phyloP scores from a whole-genome alignment of 306 rosid genomes.

The Quercus agrifolia region DNA sequence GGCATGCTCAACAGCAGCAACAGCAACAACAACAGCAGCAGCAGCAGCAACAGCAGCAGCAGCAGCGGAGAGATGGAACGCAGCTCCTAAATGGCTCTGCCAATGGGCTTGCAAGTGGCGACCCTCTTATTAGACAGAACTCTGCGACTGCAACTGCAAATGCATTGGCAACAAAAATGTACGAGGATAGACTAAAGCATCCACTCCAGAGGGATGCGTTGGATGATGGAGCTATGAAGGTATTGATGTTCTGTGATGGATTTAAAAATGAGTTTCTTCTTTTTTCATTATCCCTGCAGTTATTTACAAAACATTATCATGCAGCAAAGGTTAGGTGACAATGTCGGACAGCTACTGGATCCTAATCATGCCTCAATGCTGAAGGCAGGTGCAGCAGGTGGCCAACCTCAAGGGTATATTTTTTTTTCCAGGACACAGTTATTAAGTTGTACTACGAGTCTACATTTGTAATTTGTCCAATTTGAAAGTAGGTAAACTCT shows the following conservation, averaged over 20 bases:
- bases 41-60: constrained; percentile 20
- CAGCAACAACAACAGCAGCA: not conserved
- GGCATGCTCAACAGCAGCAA: constrained; percentile 45
- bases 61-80: constrained; percentile 37
- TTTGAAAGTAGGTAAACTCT: constrained; percentile 20
- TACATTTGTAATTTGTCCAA: constrained; percentile 7
- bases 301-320: constrained; percentile 16
- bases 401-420: constrained; percentile 60
- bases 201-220: constrained; percentile 48
- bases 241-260: constrained; percentile 26
- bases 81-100: constrained; percentile 35
- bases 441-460: not conserved
- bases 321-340: constrained; percentile 53
- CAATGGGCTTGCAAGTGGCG: constrained; percentile 36
- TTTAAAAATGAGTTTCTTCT: constrained; percentile 6
- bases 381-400: constrained; percentile 41
- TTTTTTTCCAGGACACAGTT: constrained; percentile 13
- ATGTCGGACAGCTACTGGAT: constrained; percentile 39
- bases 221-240: constrained; percentile 47
- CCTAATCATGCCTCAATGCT: constrained; percentile 36
- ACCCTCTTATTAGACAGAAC: constrained; percentile 44
- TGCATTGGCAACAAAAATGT: constrained; percentile 38
- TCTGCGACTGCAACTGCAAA: constrained; percentile 38
- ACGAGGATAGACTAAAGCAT: constrained; percentile 44
- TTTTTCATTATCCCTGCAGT: constrained; percentile 2